Conservation (phyloP, 169 alveolate species). For the Eimeria praecox region DNA sequence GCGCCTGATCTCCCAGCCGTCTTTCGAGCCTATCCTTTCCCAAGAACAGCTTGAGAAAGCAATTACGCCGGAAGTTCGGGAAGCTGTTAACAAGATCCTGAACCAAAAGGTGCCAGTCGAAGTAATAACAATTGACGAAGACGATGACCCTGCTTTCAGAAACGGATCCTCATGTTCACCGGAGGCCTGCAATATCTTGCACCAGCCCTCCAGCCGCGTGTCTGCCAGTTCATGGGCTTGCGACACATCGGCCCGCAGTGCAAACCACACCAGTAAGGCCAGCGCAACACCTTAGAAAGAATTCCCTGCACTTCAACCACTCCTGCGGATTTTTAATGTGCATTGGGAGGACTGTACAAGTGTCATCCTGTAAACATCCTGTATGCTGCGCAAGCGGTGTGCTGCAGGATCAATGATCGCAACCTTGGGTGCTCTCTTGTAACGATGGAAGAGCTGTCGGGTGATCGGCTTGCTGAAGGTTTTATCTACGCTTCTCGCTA, state of each 20-base stretch:
- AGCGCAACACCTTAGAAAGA: not conserved
- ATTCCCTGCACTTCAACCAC: not conserved
- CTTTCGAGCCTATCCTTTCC: conserved; percentile 55
- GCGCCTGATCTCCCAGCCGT: not conserved
- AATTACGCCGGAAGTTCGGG: conserved; percentile 51
- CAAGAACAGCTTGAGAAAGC: conserved; percentile 59
- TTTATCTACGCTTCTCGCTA: conserved; percentile 85
- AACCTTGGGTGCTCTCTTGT: conserved; percentile 78
- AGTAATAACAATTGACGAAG: conserved; percentile 60
- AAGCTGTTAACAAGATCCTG: conserved; percentile 20
- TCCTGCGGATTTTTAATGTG: not conserved
- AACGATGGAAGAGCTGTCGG: conserved; percentile 84
- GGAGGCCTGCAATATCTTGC: conserved; percentile 41
- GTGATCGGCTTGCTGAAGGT: conserved; percentile 86
- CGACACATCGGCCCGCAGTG: conserved; percentile 70
- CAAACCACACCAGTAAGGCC: conserved; percentile 25
- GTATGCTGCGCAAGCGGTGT: no score
- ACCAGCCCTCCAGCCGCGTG: conserved; percentile 74
- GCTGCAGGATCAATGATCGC: conserved; percentile 77
- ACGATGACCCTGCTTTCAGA: conserved; percentile 30
- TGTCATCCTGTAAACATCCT: not conserved
- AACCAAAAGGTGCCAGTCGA: conserved; percentile 18
- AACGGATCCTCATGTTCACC: conserved; percentile 24
- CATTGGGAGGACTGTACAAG: not conserved
- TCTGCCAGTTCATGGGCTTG: conserved; percentile 78